Percentiles rank a stretch among this genome's conserved stretches.
Evolutionary conservation across 495 filamentous ascomycete species (phyloP).

Genomic region (Xylaria flabelliformis): DNA sequence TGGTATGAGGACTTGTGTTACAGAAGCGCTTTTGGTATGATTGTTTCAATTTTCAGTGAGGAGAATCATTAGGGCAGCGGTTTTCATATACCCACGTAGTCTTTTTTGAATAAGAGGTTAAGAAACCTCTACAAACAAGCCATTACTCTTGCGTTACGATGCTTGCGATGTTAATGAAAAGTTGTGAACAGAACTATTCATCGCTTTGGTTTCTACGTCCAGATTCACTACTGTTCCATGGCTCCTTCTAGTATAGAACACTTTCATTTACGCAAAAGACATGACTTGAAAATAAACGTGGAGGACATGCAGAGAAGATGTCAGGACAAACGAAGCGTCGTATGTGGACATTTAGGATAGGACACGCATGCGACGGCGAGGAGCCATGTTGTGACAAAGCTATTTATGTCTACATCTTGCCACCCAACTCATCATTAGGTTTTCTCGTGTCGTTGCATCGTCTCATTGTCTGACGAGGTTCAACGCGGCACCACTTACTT

Average conservation of each 20-base stretch:
- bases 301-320: no score
- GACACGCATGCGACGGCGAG: neutral
- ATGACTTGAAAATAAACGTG: neutral
- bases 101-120: neutral
- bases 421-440: neutral
- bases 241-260: no score
- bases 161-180: neutral
- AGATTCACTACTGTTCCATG: neutral
- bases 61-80: neutral
- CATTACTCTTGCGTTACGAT: neutral
- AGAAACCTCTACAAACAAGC: neutral
- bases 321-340: no score
- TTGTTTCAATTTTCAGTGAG: neutral
- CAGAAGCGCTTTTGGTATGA: neutral
- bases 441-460: neutral
- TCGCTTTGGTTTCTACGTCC: neutral
- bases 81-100: constrained; percentile 21
- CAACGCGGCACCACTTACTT: neutral
- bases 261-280: neutral
- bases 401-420: neutral
- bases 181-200: neutral
- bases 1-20: neutral
- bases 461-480: neutral
- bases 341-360: neutral
- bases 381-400: neutral